These are phyloP conservation scores for Globisporangium middletonii DNA, from an alignment of 352 stramenopile species.

Conservation along the genomic window DNA sequence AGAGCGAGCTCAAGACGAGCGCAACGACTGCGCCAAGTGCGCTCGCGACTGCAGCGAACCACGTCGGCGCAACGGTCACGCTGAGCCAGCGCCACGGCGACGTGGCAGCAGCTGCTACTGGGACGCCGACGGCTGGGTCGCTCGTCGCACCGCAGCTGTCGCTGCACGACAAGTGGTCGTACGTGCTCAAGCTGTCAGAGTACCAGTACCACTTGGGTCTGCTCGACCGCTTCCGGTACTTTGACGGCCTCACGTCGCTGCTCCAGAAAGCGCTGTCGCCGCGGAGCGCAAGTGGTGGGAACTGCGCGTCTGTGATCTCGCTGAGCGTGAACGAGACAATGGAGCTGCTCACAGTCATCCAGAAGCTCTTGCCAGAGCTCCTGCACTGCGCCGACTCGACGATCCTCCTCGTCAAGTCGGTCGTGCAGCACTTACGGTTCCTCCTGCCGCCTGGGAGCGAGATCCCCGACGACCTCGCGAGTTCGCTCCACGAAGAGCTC, in stretches of 20 bases:
- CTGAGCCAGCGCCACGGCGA: slow-evolving; percentile 32
- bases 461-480: slow-evolving; percentile 32
- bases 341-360: slow-evolving; percentile 63
- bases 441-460: slow-evolving; percentile 51
- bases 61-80: slow-evolving; percentile 2
- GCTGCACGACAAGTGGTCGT: slow-evolving; percentile 76
- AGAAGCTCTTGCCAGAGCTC: slow-evolving; percentile 72
- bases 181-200: slow-evolving; percentile 73
- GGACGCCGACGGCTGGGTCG: slow-evolving; percentile 2
- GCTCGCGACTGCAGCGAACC: background rate
- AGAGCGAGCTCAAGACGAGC: slow-evolving; percentile 12
- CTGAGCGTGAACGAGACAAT: slow-evolving; percentile 73
- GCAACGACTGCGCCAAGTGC: background rate
- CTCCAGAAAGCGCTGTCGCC: slow-evolving; percentile 73
- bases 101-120: slow-evolving; percentile 6
- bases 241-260: slow-evolving; percentile 72
- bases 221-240: slow-evolving; percentile 67
- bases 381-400: slow-evolving; percentile 42
- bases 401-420: slow-evolving; percentile 68
- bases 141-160: slow-evolving; percentile 24
- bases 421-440: slow-evolving; percentile 73
- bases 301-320: slow-evolving; percentile 36
- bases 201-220: slow-evolving; percentile 79
- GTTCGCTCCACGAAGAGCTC: slow-evolving; percentile 60
- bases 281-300: slow-evolving; percentile 21